These are phyloP conservation scores for Clonostachys byssicola DNA, from an alignment of 2,329 filamentous ascomycete species.

Conservation along the genomic window DNA sequence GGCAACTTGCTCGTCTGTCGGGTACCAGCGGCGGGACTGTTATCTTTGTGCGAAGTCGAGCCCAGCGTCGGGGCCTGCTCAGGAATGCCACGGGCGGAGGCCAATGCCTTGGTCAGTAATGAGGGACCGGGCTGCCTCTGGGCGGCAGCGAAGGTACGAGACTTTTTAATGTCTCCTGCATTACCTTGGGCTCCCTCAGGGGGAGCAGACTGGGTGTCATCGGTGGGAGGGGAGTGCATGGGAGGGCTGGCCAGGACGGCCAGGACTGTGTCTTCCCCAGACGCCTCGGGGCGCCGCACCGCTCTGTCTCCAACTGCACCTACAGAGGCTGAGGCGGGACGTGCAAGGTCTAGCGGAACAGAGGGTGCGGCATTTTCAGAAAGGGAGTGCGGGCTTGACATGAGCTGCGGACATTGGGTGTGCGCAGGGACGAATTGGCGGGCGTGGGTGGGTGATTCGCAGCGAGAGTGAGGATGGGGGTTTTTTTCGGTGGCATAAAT, in stretches of 20 bases:
- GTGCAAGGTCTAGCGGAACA: slow-evolving; percentile 32
- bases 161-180: slow-evolving; percentile 34
- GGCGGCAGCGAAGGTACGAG: slow-evolving; percentile 31
- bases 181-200: slow-evolving; percentile 8
- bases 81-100: slow-evolving; percentile 51
- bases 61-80: slow-evolving; percentile 4
- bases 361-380: slow-evolving; percentile 52
- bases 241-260: background rate
- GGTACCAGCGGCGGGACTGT: too few relatives aligned
- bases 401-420: slow-evolving; percentile 51
- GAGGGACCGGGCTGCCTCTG: slow-evolving; percentile 45
- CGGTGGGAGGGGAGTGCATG: slow-evolving; percentile 5
- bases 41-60: too few relatives aligned
- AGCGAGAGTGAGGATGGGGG: slow-evolving; percentile 3
- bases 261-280: slow-evolving; percentile 1
- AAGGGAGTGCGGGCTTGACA: slow-evolving; percentile 47
- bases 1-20: too few relatives aligned
- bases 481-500: background rate
- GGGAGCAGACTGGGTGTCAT: slow-evolving; percentile 1
- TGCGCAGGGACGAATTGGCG: slow-evolving; percentile 1
- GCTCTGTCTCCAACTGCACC: slow-evolving; percentile 1
- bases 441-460: slow-evolving; percentile 24
- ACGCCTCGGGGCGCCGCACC: slow-evolving; percentile 6
- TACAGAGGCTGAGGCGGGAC: background rate
- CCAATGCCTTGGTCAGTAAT: slow-evolving; percentile 52